Evolutionary conservation across 2,329 filamentous ascomycete genomes (phyloP).

Genomic region (Canariomyces notabilis): DNA sequence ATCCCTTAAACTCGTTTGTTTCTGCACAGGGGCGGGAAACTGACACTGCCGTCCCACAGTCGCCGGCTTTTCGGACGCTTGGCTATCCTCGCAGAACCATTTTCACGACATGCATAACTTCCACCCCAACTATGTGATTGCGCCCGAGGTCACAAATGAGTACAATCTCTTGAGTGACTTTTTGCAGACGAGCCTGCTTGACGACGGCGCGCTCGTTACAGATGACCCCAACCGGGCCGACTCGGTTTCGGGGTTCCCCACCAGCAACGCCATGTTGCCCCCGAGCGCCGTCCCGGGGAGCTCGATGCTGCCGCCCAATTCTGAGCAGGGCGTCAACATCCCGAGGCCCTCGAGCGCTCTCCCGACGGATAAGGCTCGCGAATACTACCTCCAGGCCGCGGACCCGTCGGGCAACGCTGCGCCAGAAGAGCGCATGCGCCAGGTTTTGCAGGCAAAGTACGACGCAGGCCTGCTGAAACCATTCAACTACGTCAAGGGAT

Average conservation of each 20-base stretch:
- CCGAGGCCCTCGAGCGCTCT: constrained; percentile 57
- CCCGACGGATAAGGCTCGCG: constrained; percentile 66
- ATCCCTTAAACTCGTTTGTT: constrained; percentile 6
- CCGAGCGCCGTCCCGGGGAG: constrained; percentile 34
- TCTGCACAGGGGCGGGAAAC: constrained; percentile 16
- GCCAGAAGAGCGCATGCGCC: constrained; percentile 92
- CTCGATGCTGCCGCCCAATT: constrained; percentile 46
- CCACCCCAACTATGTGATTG: constrained; percentile 91
- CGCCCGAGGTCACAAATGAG: constrained; percentile 88
- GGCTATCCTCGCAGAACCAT: constrained; percentile 72
- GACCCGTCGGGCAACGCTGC: constrained; percentile 82
- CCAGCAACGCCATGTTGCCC: constrained; percentile 31
- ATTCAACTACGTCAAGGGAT: constrained; percentile 98
- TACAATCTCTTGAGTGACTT: constrained; percentile 97
- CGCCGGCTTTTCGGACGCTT: constrained; percentile 75
- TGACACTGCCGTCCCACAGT: constrained; percentile 45
- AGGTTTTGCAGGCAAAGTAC: constrained; percentile 90
- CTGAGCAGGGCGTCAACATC: constrained; percentile 49
- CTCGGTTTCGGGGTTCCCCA: constrained; percentile 44
- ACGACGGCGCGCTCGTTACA: constrained; percentile 69
- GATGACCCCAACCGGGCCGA: constrained; percentile 56
- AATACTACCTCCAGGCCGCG: constrained; percentile 96
- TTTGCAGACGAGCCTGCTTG: constrained; percentile 82
- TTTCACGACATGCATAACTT: constrained; percentile 94
- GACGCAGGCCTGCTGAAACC: constrained; percentile 91